Conservation (phyloP, 139 green algal species). For the Closterium sp. region DNA sequence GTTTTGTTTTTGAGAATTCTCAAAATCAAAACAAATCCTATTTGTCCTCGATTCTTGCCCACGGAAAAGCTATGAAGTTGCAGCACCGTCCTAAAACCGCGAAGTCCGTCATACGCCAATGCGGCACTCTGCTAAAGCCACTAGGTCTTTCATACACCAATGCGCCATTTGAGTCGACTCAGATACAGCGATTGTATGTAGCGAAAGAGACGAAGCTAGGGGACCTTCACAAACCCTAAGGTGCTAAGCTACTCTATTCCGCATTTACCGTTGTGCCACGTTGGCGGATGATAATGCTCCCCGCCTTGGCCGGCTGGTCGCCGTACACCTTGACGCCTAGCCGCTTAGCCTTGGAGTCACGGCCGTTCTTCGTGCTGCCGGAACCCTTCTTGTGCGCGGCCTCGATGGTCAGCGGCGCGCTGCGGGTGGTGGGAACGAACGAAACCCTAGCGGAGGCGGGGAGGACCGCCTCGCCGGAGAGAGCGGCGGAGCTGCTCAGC, state of each 20-base stretch:
- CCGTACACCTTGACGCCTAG: conserved; percentile 95
- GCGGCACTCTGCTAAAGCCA: too few relatives aligned
- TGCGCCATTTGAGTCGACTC: neutral
- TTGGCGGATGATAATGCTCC: conserved; percentile 95
- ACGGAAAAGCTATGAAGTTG: too few relatives aligned
- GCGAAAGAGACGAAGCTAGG: neutral
- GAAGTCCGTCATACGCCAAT: too few relatives aligned
- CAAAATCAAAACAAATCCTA: too few relatives aligned
- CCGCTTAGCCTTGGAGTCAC: conserved; percentile 86
- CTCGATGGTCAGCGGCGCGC: conserved; percentile 19
- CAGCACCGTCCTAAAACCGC: too few relatives aligned
- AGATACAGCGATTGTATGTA: neutral
- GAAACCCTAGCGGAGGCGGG: conserved; percentile 2
- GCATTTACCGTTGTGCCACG: conserved; percentile 64
- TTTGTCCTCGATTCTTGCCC: too few relatives aligned
- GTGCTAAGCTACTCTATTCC: neutral
- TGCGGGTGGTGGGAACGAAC: neutral
- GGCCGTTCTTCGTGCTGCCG: conserved; percentile 96
- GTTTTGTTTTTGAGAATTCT: too few relatives aligned
- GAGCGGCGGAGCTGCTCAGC: neutral
- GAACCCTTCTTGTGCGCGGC: conserved; percentile 81
- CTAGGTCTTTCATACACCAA: too few relatives aligned
- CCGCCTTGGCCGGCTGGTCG: conserved; percentile 84
- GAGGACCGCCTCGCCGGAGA: neutral
- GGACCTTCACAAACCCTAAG: neutral